These are phyloP conservation scores for Yarrowia porcina DNA, from an alignment of 805 yeast species.

Conservation along the genomic window DNA sequence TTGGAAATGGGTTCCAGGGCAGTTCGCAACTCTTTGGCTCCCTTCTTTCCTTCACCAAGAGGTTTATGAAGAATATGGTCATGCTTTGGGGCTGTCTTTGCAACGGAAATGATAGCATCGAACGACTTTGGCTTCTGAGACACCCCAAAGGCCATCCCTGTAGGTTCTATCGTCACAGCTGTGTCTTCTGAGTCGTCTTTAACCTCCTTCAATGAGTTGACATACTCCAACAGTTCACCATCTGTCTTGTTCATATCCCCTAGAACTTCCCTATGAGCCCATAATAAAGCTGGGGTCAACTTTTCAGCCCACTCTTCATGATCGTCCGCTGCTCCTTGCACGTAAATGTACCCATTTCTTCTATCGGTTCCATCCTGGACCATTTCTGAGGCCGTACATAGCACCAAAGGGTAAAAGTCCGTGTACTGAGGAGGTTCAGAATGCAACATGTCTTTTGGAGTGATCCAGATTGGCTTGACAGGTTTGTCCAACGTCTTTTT, in stretches of 20 bases:
- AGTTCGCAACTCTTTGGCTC: constrained; percentile 58
- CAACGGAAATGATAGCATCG: neutral
- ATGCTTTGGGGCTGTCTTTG: neutral
- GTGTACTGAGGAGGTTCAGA: constrained; percentile 39
- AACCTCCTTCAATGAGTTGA: neutral
- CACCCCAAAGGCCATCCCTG: neutral
- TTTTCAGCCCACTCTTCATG: constrained; percentile 79
- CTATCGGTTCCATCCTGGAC: constrained; percentile 57
- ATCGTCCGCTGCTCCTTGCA: constrained; percentile 94
- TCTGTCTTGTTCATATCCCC: constrained; percentile 37
- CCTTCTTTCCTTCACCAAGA: constrained; percentile 50
- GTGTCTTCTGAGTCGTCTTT: neutral
- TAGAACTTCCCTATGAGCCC: constrained; percentile 46
- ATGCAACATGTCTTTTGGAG: constrained; percentile 49
- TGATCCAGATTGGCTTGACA: constrained; percentile 65
- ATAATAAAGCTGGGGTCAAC: constrained; percentile 53
- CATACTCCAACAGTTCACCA: constrained; percentile 33
- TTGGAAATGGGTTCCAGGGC: constrained; percentile 46
- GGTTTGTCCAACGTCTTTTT: constrained; percentile 45
- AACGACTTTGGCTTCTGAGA: neutral
- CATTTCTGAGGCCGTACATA: constrained; percentile 61
- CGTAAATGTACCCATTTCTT: constrained; percentile 54
- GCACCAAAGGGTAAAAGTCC: constrained; percentile 45
- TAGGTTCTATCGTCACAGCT: neutral
- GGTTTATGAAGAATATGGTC: constrained; percentile 6